phyloP scores from a whole-genome alignment of 768 basidiomycete genomes.

The Chalciporus chontae region DNA sequence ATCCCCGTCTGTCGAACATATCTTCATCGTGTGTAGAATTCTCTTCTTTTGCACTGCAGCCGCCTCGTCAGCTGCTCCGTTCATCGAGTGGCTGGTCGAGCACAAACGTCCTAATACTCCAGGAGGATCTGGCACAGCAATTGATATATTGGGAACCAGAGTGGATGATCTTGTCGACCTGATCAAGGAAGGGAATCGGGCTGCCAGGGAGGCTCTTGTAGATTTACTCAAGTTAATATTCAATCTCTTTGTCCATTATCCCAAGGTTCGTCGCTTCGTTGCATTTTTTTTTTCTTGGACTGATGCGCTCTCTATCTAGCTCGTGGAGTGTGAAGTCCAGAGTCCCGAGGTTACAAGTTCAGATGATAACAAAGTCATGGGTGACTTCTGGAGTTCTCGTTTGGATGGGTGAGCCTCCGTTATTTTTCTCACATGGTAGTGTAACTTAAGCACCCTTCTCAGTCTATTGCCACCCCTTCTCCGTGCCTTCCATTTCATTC shows the following conservation, averaged over 20 bases:
- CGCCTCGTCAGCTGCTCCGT: constrained; percentile 39
- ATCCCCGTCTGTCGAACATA: constrained; percentile 55
- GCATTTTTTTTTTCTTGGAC: neutral
- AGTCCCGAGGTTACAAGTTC: constrained; percentile 19
- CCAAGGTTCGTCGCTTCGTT: constrained; percentile 47
- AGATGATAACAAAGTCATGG: constrained; percentile 48
- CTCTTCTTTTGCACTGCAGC: constrained; percentile 71
- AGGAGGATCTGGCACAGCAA: constrained; percentile 39
- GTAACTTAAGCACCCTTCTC: neutral
- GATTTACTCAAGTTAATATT: constrained; percentile 85
- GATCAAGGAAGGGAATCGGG: constrained; percentile 43
- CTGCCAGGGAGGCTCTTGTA: constrained; percentile 63
- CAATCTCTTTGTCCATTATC: constrained; percentile 79
- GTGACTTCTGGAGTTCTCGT: constrained; percentile 71
- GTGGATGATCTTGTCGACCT: constrained; percentile 52
- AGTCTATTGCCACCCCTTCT: constrained; percentile 70
- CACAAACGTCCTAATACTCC: constrained; percentile 48
- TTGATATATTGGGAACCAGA: constrained; percentile 60
- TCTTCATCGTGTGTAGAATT: constrained; percentile 73
- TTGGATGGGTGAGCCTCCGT: constrained; percentile 61
- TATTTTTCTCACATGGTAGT: neutral
- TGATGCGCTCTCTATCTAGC: constrained; percentile 15
- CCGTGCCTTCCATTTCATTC: constrained; percentile 63
- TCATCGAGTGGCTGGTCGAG: constrained; percentile 61
- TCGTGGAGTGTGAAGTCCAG: constrained; percentile 46